These are phyloP conservation scores for Colletotrichum destructivum DNA, from an alignment of 2,329 filamentous ascomycete genomes.

Conservation along the genomic window DNA sequence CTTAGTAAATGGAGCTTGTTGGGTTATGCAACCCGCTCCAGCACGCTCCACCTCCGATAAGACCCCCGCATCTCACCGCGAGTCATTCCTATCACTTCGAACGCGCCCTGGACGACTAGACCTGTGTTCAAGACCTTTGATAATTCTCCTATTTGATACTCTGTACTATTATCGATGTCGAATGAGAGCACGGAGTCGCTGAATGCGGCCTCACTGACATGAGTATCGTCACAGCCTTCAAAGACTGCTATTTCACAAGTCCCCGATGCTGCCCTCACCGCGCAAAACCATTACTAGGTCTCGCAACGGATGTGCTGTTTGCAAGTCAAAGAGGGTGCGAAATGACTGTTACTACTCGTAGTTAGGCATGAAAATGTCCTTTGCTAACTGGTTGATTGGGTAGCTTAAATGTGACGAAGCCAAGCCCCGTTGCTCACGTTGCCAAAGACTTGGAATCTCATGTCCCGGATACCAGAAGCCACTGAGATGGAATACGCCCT, in stretches of 20 bases:
- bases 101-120: background rate
- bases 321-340: conserved; percentile 30
- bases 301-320: conserved; percentile 32
- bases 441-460: conserved; percentile 23
- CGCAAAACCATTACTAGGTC: conserved; percentile 27
- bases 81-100: conserved; percentile 10
- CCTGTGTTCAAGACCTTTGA: background rate
- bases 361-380: background rate
- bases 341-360: background rate
- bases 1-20: background rate
- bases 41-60: conserved; percentile 10
- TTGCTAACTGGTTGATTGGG: background rate
- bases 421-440: conserved; percentile 22
- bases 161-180: background rate
- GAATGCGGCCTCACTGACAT: background rate
- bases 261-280: background rate
- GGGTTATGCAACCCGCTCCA: background rate
- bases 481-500: conserved; percentile 19
- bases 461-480: conserved; percentile 18
- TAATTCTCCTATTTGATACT: background rate
- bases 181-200: background rate
- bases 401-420: conserved; percentile 31
- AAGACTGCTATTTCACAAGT: too few species aligned
- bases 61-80: conserved; percentile 12
- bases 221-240: too few species aligned